Percentiles rank a stretch among this genome's conserved stretches.
Conservation (phyloP, 75 land plant species). For the Cunninghamia lanceolata region DNA sequence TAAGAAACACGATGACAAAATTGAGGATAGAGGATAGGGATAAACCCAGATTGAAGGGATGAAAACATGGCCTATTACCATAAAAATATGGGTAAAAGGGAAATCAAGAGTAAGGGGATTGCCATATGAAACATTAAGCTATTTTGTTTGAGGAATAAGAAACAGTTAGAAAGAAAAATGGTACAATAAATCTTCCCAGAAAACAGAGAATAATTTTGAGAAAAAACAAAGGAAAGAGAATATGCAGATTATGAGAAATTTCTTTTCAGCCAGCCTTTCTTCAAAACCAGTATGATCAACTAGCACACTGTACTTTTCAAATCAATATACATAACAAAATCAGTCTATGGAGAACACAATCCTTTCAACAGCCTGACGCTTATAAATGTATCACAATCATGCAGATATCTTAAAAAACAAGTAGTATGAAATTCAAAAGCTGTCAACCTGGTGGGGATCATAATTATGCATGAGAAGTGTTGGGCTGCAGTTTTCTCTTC, state of each 20-base stretch:
- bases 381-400: not conserved
- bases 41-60: not conserved
- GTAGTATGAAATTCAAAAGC: not conserved
- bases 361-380: not conserved
- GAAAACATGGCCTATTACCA: not conserved
- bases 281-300: not conserved
- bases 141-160: not conserved
- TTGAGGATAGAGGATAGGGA: not conserved
- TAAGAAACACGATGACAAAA: not conserved
- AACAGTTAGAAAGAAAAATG: no score
- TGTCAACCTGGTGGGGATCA: not conserved
- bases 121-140: not conserved
- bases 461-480: not conserved
- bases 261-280: not conserved
- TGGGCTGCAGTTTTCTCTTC: not conserved
- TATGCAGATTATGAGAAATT: not conserved
- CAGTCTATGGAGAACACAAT: not conserved
- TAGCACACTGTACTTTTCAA: not conserved
- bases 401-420: not conserved
- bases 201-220: not conserved
- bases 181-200: not conserved
- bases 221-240: not conserved
- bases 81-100: not conserved
- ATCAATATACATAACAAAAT: not conserved
- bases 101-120: not conserved